Evolutionary conservation across 139 green algal species (phyloP).

Genomic region (Astrephomene gubernaculifera): DNA sequence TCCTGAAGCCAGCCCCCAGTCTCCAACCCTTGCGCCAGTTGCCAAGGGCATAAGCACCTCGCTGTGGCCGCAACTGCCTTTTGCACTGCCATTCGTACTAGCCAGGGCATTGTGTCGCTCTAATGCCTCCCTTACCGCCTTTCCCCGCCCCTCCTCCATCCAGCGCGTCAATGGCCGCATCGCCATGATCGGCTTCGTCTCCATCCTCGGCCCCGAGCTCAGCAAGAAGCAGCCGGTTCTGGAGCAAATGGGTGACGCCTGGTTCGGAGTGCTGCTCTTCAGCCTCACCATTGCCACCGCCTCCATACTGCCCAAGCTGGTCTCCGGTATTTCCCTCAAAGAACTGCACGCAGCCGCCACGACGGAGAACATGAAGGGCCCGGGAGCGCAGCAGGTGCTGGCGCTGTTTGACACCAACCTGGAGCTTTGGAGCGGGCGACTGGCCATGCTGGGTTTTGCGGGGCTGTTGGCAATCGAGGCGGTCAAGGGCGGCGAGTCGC

Average conservation of each 20-base stretch:
- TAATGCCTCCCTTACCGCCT: neutral
- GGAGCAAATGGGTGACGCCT: constrained; percentile 55
- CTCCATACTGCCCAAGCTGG: constrained; percentile 64
- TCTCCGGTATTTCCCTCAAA: constrained; percentile 55
- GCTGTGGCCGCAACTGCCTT: neutral
- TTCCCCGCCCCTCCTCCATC: neutral
- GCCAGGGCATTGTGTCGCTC: neutral
- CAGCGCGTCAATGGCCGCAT: constrained; percentile 65
- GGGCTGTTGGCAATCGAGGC: constrained; percentile 53
- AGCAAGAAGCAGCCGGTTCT: constrained; percentile 44
- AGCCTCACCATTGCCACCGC: constrained; percentile 48
- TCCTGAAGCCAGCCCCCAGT: too few species aligned
- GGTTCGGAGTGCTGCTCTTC: constrained; percentile 49
- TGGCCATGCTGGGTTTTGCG: constrained; percentile 67
- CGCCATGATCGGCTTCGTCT: constrained; percentile 66
- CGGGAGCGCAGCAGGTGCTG: constrained; percentile 31
- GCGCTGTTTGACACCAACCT: constrained; percentile 61
- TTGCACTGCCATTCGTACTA: neutral
- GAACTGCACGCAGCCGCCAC: constrained; percentile 61
- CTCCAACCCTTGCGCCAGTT: too few species aligned
- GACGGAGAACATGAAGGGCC: constrained; percentile 54
- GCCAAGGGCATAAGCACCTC: neutral
- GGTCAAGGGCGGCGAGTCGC: constrained; percentile 57
- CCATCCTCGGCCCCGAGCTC: constrained; percentile 57
- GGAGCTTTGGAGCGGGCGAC: constrained; percentile 64